These are phyloP conservation scores for Talaromyces sp. DNA, from an alignment of 2,329 filamentous ascomycete species.

Conservation along the genomic window DNA sequence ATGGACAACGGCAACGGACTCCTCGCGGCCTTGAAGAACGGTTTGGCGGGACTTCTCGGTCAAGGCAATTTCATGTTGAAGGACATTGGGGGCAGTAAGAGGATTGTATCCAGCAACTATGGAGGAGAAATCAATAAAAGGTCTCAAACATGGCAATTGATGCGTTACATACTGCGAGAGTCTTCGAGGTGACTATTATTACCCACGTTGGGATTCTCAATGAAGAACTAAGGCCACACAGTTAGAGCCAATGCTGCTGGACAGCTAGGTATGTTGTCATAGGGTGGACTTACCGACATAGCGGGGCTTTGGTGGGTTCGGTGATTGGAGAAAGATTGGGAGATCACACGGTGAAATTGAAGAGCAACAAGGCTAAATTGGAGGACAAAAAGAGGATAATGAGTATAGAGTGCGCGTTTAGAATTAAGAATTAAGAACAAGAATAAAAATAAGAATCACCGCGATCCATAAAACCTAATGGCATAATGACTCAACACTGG, in stretches of 20 bases:
- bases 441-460: not conserved
- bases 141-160: not conserved
- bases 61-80: conserved; percentile 83
- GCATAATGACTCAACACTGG: conserved; percentile 24
- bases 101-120: conserved; percentile 88
- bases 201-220: conserved; percentile 77
- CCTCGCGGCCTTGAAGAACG: conserved; percentile 62
- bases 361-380: not conserved
- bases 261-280: conserved; percentile 4
- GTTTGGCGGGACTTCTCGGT: conserved; percentile 50
- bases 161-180: conserved; percentile 71
- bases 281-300: conserved; percentile 39
- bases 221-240: conserved; percentile 66
- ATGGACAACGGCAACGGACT: conserved; percentile 64
- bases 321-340: not conserved
- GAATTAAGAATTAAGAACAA: not conserved
- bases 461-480: not conserved
- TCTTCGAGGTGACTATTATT: conserved; percentile 75
- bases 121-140: conserved; percentile 2
- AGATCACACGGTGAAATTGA: not conserved
- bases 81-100: conserved; percentile 87
- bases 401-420: not conserved
- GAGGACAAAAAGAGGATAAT: not conserved
- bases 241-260: conserved; percentile 8
- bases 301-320: conserved; percentile 19